These are phyloP conservation scores for Aspergillus chevalieri DNA, from an alignment of 2,329 filamentous ascomycete species.

Conservation along the genomic window DNA sequence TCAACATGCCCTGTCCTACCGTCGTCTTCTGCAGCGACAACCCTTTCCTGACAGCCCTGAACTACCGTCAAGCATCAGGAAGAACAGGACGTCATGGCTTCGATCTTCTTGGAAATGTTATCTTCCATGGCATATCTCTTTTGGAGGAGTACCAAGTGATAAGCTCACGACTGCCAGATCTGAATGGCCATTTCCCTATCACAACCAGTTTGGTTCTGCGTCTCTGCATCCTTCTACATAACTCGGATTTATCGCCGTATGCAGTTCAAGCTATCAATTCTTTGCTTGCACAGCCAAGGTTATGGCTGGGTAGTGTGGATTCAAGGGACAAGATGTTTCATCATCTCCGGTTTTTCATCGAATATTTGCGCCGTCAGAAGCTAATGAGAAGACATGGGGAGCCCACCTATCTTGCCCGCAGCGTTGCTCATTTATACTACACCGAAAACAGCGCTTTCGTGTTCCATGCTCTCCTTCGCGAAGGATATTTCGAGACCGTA, in stretches of 20 bases:
- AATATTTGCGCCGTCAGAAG: slow-evolving; percentile 65
- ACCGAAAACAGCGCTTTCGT: slow-evolving; percentile 70
- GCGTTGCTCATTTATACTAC: slow-evolving; percentile 68
- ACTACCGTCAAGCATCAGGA: slow-evolving; percentile 70
- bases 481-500: slow-evolving; percentile 62
- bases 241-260: slow-evolving; percentile 58
- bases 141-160: slow-evolving; percentile 63
- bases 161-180: slow-evolving; percentile 65
- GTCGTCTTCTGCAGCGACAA: slow-evolving; percentile 72
- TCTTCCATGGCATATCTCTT: slow-evolving; percentile 62
- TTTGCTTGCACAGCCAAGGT: slow-evolving; percentile 61
- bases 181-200: slow-evolving; percentile 72
- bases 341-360: slow-evolving; percentile 73
- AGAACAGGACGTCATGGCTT: slow-evolving; percentile 75
- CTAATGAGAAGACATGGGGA: slow-evolving; percentile 56
- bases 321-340: slow-evolving; percentile 66
- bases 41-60: slow-evolving; percentile 65
- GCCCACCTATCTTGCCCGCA: slow-evolving; percentile 66
- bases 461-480: slow-evolving; percentile 66
- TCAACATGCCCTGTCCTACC: slow-evolving; percentile 81
- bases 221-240: slow-evolving; percentile 60
- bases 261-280: slow-evolving; percentile 59
- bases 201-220: slow-evolving; percentile 67
- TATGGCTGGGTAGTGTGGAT: slow-evolving; percentile 65
- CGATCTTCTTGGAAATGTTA: slow-evolving; percentile 72